These are phyloP conservation scores for Heterobasidion annosum DNA, from an alignment of 1,284 basidiomycete genomes.

Conservation along the genomic window DNA sequence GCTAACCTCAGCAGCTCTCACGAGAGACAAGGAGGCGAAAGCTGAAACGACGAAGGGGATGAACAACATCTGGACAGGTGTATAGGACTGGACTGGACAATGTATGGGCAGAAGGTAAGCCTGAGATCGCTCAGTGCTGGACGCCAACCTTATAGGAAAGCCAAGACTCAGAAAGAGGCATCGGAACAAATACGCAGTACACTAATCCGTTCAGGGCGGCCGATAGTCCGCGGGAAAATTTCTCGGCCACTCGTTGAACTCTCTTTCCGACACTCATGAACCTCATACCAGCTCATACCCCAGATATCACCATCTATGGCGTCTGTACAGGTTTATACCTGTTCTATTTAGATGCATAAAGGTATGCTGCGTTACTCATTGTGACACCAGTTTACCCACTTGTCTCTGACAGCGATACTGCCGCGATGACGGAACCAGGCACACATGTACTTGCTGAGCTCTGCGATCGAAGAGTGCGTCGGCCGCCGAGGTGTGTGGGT, in stretches of 20 bases:
- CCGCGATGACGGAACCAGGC: background rate
- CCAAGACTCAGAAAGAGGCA: background rate
- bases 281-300: no score
- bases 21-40: background rate
- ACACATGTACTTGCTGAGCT: background rate
- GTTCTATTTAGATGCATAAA: no score
- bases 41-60: background rate
- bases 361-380: no score
- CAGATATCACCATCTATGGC: no score
- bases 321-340: no score
- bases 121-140: background rate
- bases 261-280: no score
- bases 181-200: background rate
- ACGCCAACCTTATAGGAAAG: background rate
- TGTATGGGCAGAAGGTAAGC: background rate
- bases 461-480: background rate
- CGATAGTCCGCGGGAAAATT: no score
- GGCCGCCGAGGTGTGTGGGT: background rate
- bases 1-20: background rate
- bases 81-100: background rate
- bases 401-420: background rate
- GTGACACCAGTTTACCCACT: background rate
- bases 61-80: background rate
- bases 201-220: background rate
- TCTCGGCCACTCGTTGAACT: no score